These are phyloP conservation scores for Lentithecium fluviatile DNA, from an alignment of 495 filamentous ascomycete genomes.

Conservation along the genomic window DNA sequence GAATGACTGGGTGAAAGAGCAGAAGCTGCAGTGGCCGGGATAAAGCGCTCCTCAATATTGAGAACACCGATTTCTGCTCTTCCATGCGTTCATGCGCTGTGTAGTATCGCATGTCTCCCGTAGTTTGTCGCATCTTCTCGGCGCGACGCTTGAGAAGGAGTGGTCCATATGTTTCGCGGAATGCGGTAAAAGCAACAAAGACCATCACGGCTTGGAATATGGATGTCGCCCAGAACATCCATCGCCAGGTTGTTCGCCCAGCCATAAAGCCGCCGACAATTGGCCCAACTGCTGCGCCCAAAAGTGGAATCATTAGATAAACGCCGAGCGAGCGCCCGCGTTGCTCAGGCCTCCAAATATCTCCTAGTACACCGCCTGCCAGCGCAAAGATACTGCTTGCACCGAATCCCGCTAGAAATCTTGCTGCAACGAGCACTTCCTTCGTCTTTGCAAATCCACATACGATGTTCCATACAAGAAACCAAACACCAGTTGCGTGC, in stretches of 20 bases:
- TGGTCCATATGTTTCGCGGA: constrained; percentile 29
- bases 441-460: constrained; percentile 38
- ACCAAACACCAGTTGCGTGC: constrained; percentile 33
- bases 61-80: neutral
- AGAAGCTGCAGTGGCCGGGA: constrained; percentile 37
- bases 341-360: constrained; percentile 36
- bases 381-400: constrained; percentile 37
- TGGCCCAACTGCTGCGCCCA: constrained; percentile 37
- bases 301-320: constrained; percentile 37
- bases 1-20: constrained; percentile 43
- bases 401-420: constrained; percentile 43
- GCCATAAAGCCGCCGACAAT: constrained; percentile 38
- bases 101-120: constrained; percentile 27
- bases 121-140: constrained; percentile 15
- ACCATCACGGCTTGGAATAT: constrained; percentile 25
- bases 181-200: constrained; percentile 10
- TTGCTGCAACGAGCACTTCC: constrained; percentile 33
- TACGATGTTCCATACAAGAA: constrained; percentile 41
- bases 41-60: neutral
- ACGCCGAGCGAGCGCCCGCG: constrained; percentile 37
- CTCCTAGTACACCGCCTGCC: constrained; percentile 37
- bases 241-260: constrained; percentile 31
- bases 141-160: constrained; percentile 19
- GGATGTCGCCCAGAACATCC: constrained; percentile 37
- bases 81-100: constrained; percentile 5